Evolutionary conservation across 2,329 filamentous ascomycete genomes (phyloP), one percentile per base, ranked within the genome.

Genomic region (Colletotrichum eremochloae): DNA sequence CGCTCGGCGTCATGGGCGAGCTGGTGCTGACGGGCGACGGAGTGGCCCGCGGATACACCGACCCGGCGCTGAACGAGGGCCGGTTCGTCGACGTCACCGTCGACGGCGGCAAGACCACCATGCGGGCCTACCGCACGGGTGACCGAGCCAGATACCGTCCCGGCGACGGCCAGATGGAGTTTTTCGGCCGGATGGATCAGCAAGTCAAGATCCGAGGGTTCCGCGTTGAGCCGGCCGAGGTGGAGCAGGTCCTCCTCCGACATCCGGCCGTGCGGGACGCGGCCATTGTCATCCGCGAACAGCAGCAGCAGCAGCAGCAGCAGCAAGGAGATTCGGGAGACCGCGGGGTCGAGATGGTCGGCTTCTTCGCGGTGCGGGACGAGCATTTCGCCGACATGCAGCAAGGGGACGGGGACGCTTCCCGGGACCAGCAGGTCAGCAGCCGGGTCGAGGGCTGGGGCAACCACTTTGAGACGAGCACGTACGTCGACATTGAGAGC

Each of bases 171-270:
- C 50, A 72, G 2, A 44, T 80, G 1, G 78, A 79, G 48, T 79
- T 78, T 52, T 69, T 80, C 3, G 77, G 77, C 0, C 76, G 79
- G 15, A 75, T 77, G 6, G 79, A 81, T 24, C 55, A 61, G 5
- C 78, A 80, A 20, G 72, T 80, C 67, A 81, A 81, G 68, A 73
- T 81, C 31, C 75, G 78, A 20, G 78, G 79, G 14, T 74, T 80
- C 9, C 77, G 79, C 3, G 67, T 80, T 14, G 79, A 81, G 63
- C 63, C 76, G 6, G 75, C 64, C 0, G 79, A 80, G 44, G 74
- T 80, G 3, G 78, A 80, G n/a, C 73, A 76, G 15, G 69, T 55
- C 1, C 38, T 79, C 0, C 67, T 68, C 20, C 61, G 11, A 1
- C 65, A 76, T 11, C 46, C 48, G 3, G 5, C 33, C 5, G 74